Evolutionary conservation across 257 asterid genomes (phyloP).

Genomic region (Striga asiatica): DNA sequence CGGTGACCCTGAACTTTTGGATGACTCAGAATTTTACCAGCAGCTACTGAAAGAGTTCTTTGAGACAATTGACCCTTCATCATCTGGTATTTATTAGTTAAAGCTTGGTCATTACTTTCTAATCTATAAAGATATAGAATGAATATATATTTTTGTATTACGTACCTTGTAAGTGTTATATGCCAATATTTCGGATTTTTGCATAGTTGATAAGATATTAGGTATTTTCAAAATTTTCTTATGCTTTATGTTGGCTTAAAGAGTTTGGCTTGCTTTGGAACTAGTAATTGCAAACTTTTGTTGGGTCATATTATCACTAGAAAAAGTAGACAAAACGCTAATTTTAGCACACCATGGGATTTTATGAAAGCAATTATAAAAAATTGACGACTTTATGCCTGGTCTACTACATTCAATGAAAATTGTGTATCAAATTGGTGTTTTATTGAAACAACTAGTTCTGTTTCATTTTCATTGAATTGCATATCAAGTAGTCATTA

Average conservation of each 20-base stretch:
- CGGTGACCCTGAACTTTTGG: slow-evolving; percentile 83
- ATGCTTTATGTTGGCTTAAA: not conserved
- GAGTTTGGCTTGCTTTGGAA: not conserved
- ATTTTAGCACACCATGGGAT: too few species aligned
- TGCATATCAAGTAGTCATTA: too few species aligned
- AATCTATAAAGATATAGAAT: not conserved
- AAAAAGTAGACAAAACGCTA: too few species aligned
- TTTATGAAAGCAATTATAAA: too few species aligned
- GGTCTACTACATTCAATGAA: too few species aligned
- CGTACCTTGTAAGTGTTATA: not conserved
- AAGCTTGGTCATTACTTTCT: not conserved
- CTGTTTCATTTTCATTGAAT: too few species aligned
- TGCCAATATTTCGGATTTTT: not conserved
- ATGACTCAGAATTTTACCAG: slow-evolving; percentile 85
- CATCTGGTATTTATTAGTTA: slow-evolving; percentile 51
- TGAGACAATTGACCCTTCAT: slow-evolving; percentile 72
- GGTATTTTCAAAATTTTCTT: not conserved
- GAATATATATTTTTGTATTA: not conserved
- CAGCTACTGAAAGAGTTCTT: slow-evolving; percentile 82
- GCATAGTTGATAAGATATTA: not conserved
- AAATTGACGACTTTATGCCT: too few species aligned
- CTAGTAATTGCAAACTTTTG: not conserved
- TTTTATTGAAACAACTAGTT: too few species aligned
- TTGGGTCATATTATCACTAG: too few species aligned
- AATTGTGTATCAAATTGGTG: too few species aligned